Percentiles rank a stretch among this genome's conserved stretches.
Conservation (phyloP, 2,329 filamentous ascomycete species). For the Chaetomiaceae sp. region DNA sequence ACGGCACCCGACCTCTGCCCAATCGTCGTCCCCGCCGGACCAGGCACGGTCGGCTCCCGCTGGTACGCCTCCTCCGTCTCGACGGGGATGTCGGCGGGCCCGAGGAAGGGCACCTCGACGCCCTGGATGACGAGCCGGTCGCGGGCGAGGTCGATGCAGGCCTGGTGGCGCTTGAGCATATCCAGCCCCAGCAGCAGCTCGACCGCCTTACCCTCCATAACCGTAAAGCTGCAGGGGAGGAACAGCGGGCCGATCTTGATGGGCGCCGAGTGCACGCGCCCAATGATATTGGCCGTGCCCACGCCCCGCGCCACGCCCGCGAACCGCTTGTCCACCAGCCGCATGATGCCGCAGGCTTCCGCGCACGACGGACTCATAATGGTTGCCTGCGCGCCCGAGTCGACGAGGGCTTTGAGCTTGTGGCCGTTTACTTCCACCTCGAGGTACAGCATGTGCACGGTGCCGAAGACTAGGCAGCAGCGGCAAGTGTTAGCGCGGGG, state of each 20-base stretch:
- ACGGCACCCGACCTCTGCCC: slow-evolving; percentile 79
- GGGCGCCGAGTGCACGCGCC: slow-evolving; percentile 89
- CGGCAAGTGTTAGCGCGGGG: slow-evolving; percentile 9
- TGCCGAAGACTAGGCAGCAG: slow-evolving; percentile 70
- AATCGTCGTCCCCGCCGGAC: slow-evolving; percentile 84
- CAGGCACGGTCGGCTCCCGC: slow-evolving; percentile 77
- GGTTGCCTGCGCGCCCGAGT: slow-evolving; percentile 94
- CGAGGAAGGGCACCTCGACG: slow-evolving; percentile 82
- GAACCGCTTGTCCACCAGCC: slow-evolving; percentile 87
- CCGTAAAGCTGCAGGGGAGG: slow-evolving; percentile 91
- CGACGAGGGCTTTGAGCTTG: slow-evolving; percentile 91
- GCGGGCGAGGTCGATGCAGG: slow-evolving; percentile 79
- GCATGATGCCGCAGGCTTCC: slow-evolving; percentile 91
- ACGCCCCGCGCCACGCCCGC: slow-evolving; percentile 90
- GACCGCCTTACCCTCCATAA: slow-evolving; percentile 98
- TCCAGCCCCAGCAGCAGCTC: slow-evolving; percentile 90
- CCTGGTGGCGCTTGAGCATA: slow-evolving; percentile 95
- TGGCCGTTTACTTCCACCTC: slow-evolving; percentile 91
- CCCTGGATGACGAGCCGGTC: slow-evolving; percentile 85
- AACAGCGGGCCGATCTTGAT: slow-evolving; percentile 88
- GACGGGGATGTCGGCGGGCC: slow-evolving; percentile 92
- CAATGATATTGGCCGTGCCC: slow-evolving; percentile 89
- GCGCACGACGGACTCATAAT: slow-evolving; percentile 97
- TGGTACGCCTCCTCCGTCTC: slow-evolving; percentile 66
- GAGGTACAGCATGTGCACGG: slow-evolving; percentile 94